These are phyloP conservation scores for Zygosaccharomyces pseudorouxii DNA, from an alignment of 805 yeast species.

Conservation along the genomic window DNA sequence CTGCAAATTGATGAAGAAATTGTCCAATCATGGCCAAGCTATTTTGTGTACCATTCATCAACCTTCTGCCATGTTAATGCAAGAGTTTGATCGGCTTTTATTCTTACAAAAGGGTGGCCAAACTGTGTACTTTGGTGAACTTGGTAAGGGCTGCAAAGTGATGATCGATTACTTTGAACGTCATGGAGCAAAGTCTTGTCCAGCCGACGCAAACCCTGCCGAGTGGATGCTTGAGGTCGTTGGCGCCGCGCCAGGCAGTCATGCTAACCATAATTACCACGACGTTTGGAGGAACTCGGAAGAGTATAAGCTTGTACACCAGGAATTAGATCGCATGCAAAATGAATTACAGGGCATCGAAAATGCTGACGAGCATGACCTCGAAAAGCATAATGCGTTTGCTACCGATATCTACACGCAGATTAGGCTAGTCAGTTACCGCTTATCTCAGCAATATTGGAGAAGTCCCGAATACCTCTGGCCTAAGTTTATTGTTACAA, in stretches of 20 bases:
- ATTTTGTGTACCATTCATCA: conserved; percentile 76
- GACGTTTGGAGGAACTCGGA: conserved; percentile 73
- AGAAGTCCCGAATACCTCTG: conserved; percentile 60
- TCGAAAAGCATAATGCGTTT: conserved; percentile 35
- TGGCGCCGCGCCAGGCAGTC: conserved; percentile 80
- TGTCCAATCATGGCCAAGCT: conserved; percentile 59
- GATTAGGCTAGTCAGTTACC: conserved; percentile 42
- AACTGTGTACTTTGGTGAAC: conserved; percentile 70
- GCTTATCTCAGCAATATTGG: conserved; percentile 64
- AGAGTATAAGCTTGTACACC: conserved; percentile 54
- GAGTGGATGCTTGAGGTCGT: conserved; percentile 90
- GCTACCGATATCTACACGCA: conserved; percentile 45
- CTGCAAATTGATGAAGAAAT: conserved; percentile 54
- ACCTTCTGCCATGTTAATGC: conserved; percentile 74
- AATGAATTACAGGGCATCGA: conserved; percentile 44
- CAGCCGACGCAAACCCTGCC: conserved; percentile 72
- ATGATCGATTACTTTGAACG: conserved; percentile 63
- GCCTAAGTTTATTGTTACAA: conserved; percentile 52
- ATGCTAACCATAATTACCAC: conserved; percentile 64
- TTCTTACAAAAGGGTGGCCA: conserved; percentile 67
- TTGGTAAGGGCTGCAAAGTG: conserved; percentile 51
- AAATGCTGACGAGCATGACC: conserved; percentile 28
- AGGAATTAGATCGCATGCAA: conserved; percentile 63
- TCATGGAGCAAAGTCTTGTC: conserved; percentile 63
- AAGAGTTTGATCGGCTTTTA: conserved; percentile 72